Conservation (phyloP, 225 moss, liverwort and hornwort genomes). For the Pseudisothecium myosuroides region DNA sequence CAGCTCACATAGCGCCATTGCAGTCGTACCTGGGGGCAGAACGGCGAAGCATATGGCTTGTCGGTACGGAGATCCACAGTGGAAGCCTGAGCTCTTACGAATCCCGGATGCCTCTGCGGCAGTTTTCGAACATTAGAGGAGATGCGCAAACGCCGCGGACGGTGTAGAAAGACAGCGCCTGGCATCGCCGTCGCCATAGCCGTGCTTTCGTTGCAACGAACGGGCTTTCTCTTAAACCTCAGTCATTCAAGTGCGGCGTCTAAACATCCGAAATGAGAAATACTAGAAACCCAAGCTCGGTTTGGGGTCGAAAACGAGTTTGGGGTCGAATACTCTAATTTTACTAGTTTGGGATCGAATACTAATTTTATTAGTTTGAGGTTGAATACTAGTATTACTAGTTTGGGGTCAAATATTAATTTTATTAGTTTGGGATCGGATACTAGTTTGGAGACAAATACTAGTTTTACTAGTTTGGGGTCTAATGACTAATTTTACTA, state of each 20-base stretch:
- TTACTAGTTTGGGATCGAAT: background rate
- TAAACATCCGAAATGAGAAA: too few species aligned
- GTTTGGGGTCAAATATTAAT: too few species aligned
- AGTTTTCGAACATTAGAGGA: background rate
- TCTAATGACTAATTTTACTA: too few species aligned
- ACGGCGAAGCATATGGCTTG: constrained; percentile 19
- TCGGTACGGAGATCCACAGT: background rate
- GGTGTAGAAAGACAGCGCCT: background rate
- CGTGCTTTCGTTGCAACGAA: background rate
- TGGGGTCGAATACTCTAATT: too few species aligned
- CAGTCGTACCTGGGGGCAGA: constrained; percentile 35
- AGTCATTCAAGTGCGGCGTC: background rate
- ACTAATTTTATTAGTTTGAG: background rate
- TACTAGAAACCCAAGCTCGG: background rate
- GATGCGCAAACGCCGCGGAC: background rate
- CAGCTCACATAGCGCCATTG: background rate
- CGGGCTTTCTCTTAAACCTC: background rate
- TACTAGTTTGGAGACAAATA: too few species aligned
- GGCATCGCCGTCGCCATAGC: constrained; percentile 16
- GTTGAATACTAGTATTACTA: background rate
- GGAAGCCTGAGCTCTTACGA: background rate
- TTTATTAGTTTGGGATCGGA: too few species aligned
- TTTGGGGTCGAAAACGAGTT: background rate
- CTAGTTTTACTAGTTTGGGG: too few species aligned
- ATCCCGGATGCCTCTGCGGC: background rate